Percentiles rank a stretch among this genome's conserved stretches.
These are phyloP conservation scores for Acanthamoeba castellanii DNA, from an alignment of 208 protist species.

Conservation along the genomic window DNA sequence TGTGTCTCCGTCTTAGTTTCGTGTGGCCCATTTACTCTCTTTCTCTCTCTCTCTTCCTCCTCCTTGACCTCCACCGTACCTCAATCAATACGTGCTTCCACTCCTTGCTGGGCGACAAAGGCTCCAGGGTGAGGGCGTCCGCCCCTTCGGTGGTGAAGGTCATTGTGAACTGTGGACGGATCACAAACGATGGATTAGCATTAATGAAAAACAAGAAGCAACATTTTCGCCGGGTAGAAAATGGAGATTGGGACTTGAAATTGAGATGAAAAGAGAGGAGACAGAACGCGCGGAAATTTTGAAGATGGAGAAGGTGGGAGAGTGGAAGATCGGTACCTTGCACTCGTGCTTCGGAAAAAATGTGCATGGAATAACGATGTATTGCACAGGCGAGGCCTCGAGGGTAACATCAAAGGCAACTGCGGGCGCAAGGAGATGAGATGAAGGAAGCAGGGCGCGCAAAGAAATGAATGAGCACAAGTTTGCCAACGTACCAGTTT, in stretches of 20 bases:
- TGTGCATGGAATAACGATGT: constrained; percentile 63
- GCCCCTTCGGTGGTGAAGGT: constrained; percentile 53
- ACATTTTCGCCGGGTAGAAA: not conserved
- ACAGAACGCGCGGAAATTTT: not conserved
- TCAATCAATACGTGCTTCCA: constrained; percentile 63
- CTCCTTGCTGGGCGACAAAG: constrained; percentile 51
- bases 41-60: not conserved
- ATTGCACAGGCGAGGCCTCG: constrained; percentile 52
- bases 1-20: not conserved
- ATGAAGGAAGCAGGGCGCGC: not conserved
- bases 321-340: constrained; percentile 5
- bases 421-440: not conserved
- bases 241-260: not conserved
- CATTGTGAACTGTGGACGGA: constrained; percentile 54
- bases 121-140: constrained; percentile 43
- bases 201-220: not conserved
- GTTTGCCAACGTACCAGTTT: constrained; percentile 1
- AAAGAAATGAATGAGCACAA: not conserved
- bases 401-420: constrained; percentile 62
- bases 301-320: not conserved
- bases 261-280: not conserved
- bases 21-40: not conserved
- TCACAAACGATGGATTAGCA: not conserved
- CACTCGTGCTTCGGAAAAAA: constrained; percentile 45
- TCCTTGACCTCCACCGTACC: not conserved